Percentiles rank a stretch among this genome's conserved stretches.
Evolutionary conservation across 495 filamentous ascomycete genomes (phyloP).

Genomic region (Penicillium manginii): DNA sequence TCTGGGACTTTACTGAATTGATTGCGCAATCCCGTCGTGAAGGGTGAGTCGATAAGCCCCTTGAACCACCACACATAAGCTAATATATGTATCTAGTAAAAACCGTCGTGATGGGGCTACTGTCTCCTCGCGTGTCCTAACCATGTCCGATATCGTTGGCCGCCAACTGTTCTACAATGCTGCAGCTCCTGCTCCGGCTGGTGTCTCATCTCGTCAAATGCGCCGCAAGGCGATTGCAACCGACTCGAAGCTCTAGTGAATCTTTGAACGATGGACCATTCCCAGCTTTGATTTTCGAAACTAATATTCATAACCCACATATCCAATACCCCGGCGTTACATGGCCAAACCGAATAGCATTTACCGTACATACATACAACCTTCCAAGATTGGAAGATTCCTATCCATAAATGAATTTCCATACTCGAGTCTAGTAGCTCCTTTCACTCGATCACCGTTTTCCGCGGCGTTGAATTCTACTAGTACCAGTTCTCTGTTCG

Average conservation of each 20-base stretch:
- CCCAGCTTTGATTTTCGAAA: neutral
- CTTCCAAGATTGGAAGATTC: too few relatives aligned
- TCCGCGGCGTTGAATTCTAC: neutral
- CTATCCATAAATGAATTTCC: neutral
- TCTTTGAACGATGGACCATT: neutral
- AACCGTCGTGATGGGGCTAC: conserved; percentile 90
- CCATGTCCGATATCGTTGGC: conserved; percentile 67
- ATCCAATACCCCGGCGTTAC: conserved; percentile 1
- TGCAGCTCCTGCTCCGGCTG: conserved; percentile 31
- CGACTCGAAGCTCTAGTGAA: conserved; percentile 39
- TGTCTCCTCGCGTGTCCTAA: conserved; percentile 80
- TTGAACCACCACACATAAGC: neutral
- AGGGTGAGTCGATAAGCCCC: conserved; percentile 54
- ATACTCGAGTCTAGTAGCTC: too few relatives aligned
- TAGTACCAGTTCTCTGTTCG: neutral
- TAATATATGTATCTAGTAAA: conserved; percentile 54
- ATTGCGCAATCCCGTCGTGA: conserved; percentile 83
- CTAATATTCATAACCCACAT: neutral
- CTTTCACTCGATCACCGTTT: too few relatives aligned
- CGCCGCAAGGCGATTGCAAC: conserved; percentile 43
- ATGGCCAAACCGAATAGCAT: neutral
- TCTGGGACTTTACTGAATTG: conserved; percentile 90
- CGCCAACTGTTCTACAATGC: conserved; percentile 50
- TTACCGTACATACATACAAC: neutral
- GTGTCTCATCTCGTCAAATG: conserved; percentile 42